Evolutionary conservation across 768 basidiomycete genomes (phyloP), one percentile per base, ranked within the genome.

Genomic region (Strobilomyces dryophilus): DNA sequence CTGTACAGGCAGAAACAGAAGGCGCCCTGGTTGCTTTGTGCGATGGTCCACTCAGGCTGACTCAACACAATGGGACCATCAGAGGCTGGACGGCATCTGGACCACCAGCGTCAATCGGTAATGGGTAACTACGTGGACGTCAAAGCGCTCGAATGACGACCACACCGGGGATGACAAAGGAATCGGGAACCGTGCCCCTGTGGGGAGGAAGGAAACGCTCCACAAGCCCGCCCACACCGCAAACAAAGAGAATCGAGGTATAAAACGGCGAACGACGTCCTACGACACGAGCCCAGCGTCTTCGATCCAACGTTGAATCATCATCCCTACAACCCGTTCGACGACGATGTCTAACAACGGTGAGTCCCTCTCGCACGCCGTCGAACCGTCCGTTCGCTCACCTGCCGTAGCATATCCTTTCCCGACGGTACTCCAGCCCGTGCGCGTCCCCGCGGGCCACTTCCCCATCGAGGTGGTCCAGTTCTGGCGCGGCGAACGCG

Each of bases 391-490:
- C 52, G 41, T 54, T 24, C 42, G 2, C 11, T 17, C 17, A 50
- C 8, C 34, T 4, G 11, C 20, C 35, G n/a, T 27, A 1, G 37
- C 14, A 17, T 20, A 40, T 12, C 43, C 54, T 12, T 52, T 56
- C 26, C 55, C 58, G 24, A 49, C 45, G 0, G 29, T 55, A 8
- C 65, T 66, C 26, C 48, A 56, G 2, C 59, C 59, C 3, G 47
- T 69, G 11, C 37, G 17, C 5, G 61, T 64, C 24, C 67, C 62
- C 9, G 8, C 34, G 1, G 61, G 56, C 8, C 47, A 29, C 39
- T 65, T 55, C 48, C 54, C 61, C 27, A 60, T 69, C 43, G 61
- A 69, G 20, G 49, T 67, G 35, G 50, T 58, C 50, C 66, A 68
- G 36, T 65, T 56, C 46, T 67, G 66, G 63, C 67, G 60, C 18